A percentile compares a stretch with the other conserved stretches of the same genome.
phyloP scores from a whole-genome alignment of 2,329 filamentous ascomycete species.

The Scedosporium minutisporum region DNA sequence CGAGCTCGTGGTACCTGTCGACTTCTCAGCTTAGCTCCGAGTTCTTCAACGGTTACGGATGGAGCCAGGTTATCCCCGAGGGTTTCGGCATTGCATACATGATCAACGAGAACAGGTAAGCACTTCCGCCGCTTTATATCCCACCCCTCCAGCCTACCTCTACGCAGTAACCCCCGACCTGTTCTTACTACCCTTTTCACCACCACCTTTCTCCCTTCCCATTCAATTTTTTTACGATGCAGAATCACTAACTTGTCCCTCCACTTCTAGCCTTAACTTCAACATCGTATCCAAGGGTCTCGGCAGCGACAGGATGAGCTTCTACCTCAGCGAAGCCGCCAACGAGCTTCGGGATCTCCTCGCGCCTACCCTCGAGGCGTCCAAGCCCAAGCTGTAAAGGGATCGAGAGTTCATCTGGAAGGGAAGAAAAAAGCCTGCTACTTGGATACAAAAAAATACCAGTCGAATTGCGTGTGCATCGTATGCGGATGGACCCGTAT shows the following conservation, averaged over 20 bases:
- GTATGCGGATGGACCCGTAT: not conserved
- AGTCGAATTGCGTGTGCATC: not conserved
- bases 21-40: conserved; percentile 87
- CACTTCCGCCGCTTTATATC: conserved; percentile 4
- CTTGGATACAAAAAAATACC: not conserved
- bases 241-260: not conserved
- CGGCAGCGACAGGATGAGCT: conserved; percentile 86
- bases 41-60: conserved; percentile 98
- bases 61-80: conserved; percentile 93
- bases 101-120: conserved; percentile 95
- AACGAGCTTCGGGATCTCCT: conserved; percentile 82
- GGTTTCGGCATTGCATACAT: conserved; percentile 98
- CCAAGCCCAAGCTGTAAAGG: conserved; percentile 81
- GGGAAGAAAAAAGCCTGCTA: not conserved
- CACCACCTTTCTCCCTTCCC: not conserved
- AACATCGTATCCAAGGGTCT: conserved; percentile 93
- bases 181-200: not conserved
- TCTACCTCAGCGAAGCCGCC: conserved; percentile 90
- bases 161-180: not conserved
- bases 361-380: conserved; percentile 64
- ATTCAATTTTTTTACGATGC: not conserved
- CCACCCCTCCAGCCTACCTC: not conserved
- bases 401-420: not conserved
- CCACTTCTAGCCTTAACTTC: conserved; percentile 69
- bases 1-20: conserved; percentile 78